Conservation (phyloP, 257 asterid species). For the Handroanthus guayacan region DNA sequence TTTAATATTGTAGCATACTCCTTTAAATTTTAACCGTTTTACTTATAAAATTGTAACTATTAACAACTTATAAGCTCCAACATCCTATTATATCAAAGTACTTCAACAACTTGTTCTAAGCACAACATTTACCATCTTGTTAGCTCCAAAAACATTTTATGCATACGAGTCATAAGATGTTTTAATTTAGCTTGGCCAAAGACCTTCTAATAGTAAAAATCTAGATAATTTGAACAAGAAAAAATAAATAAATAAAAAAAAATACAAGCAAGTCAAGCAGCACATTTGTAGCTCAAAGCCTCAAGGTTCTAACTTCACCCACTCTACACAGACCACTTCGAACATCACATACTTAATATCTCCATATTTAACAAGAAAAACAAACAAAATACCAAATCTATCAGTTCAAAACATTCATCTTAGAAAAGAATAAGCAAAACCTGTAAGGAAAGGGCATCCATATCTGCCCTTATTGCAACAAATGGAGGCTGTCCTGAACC, state of each 20-base stretch:
- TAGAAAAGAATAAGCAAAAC: conserved; percentile 35
- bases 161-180: no score
- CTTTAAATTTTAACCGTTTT: no score
- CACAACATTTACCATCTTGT: no score
- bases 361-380: background rate
- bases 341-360: conserved; percentile 17
- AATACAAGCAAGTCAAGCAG: background rate
- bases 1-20: no score
- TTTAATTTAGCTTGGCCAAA: no score
- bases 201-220: background rate
- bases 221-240: background rate
- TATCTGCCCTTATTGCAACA: conserved; percentile 95
- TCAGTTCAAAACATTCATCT: background rate
- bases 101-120: no score
- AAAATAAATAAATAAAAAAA: background rate
- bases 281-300: background rate
- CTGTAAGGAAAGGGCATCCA: conserved; percentile 96
- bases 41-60: no score
- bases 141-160: no score
- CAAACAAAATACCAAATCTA: background rate
- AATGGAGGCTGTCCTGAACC: conserved; percentile 94
- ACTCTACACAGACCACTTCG: background rate
- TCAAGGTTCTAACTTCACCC: conserved; percentile 9
- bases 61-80: no score
- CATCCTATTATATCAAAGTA: no score